These are phyloP conservation scores for Tulasnella sp. DNA, from an alignment of 768 basidiomycete genomes.

Conservation along the genomic window DNA sequence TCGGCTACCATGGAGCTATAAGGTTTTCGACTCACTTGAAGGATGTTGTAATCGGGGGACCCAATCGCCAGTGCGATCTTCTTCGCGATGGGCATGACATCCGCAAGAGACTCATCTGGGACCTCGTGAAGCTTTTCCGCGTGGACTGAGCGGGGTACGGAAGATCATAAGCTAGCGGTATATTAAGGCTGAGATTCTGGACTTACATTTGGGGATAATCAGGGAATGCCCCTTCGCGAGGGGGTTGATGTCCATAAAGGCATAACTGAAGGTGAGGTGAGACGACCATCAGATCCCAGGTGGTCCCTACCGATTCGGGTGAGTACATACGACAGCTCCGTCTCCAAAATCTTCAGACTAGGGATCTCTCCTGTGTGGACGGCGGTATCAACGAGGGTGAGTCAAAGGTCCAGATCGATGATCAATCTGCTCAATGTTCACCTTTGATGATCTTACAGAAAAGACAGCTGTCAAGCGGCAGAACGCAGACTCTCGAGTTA, in stretches of 20 bases:
- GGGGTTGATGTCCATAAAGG: constrained; percentile 91
- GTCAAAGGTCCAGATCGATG: not conserved
- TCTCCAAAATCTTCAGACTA: constrained; percentile 74
- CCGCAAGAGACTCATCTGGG: constrained; percentile 32
- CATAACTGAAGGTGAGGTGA: constrained; percentile 37
- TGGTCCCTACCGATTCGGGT: not conserved
- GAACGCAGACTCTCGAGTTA: too few relatives aligned
- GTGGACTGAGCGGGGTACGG: constrained; percentile 28
- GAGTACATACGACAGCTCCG: constrained; percentile 49
- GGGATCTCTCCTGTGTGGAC: constrained; percentile 68
- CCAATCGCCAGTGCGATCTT: constrained; percentile 29
- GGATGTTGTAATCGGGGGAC: constrained; percentile 34
- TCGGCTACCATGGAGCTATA: too few relatives aligned
- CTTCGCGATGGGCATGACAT: constrained; percentile 33
- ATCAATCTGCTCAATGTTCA: constrained; percentile 21
- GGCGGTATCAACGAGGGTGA: not conserved
- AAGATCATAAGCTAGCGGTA: not conserved
- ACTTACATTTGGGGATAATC: constrained; percentile 82
- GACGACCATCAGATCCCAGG: not conserved
- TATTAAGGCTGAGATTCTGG: not conserved
- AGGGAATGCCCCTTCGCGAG: constrained; percentile 84
- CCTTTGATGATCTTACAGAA: constrained; percentile 97
- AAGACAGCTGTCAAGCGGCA: constrained; percentile 60
- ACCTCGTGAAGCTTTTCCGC: constrained; percentile 35
- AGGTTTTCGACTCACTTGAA: constrained; percentile 25